A percentile compares a stretch with the other conserved stretches of the same genome.
Evolutionary conservation across 2,329 filamentous ascomycete species (phyloP).

Genomic region (Lasiodiplodia citricola): DNA sequence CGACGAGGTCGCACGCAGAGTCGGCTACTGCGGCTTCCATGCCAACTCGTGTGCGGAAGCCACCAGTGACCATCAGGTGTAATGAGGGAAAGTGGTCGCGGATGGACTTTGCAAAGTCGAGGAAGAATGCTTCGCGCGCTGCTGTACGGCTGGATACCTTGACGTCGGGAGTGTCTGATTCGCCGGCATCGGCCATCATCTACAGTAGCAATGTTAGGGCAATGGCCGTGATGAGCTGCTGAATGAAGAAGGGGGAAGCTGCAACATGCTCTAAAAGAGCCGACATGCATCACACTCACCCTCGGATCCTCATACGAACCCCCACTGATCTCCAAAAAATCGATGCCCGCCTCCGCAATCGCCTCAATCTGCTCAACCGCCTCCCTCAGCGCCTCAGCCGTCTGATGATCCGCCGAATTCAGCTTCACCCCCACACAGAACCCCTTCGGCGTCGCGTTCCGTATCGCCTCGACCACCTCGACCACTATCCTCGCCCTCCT

Average conservation of each 20-base stretch:
- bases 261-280: too few relatives aligned
- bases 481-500: slow-evolving; percentile 54
- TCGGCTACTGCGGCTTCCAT: slow-evolving; percentile 56
- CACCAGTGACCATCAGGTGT: slow-evolving; percentile 60
- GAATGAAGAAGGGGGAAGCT: neutral
- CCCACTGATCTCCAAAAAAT: slow-evolving; percentile 72
- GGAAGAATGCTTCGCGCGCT: slow-evolving; percentile 69
- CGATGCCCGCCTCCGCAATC: slow-evolving; percentile 58
- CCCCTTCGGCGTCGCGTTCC: slow-evolving; percentile 46
- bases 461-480: slow-evolving; percentile 50
- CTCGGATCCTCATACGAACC: slow-evolving; percentile 48
- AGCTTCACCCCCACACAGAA: slow-evolving; percentile 58
- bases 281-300: neutral
- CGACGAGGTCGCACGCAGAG: slow-evolving; percentile 57
- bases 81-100: slow-evolving; percentile 34
- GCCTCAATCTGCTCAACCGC: slow-evolving; percentile 63
- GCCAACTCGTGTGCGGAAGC: slow-evolving; percentile 61
- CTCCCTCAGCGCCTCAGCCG: slow-evolving; percentile 49
- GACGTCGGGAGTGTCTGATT: slow-evolving; percentile 28
- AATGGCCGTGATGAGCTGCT: slow-evolving; percentile 42
- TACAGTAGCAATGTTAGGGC: neutral
- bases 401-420: slow-evolving; percentile 53
- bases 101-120: slow-evolving; percentile 61
- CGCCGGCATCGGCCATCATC: slow-evolving; percentile 25
- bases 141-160: slow-evolving; percentile 47